These are phyloP conservation scores for Penicillium frequentans DNA, from an alignment of 2,329 filamentous ascomycete genomes.

Conservation along the genomic window DNA sequence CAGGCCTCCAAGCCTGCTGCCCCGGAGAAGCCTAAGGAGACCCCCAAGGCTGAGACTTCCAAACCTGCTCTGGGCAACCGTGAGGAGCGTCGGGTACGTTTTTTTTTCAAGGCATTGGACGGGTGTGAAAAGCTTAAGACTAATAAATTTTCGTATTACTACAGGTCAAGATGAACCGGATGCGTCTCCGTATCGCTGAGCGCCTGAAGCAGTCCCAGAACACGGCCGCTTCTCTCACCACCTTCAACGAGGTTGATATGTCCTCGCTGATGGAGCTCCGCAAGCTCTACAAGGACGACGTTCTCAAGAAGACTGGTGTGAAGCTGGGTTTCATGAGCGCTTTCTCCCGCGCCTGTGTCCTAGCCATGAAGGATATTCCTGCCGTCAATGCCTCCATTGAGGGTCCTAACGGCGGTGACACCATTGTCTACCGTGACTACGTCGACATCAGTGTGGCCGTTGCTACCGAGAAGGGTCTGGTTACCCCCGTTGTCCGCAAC, in stretches of 20 bases:
- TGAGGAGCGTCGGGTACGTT: constrained; percentile 80
- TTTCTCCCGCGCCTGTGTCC: constrained; percentile 83
- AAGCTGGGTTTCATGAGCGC: constrained; percentile 99
- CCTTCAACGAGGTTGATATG: constrained; percentile 99
- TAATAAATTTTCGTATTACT: background rate
- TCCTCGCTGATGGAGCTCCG: constrained; percentile 95
- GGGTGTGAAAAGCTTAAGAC: background rate
- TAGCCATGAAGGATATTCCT: constrained; percentile 94
- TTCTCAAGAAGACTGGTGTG: constrained; percentile 92
- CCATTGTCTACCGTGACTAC: constrained; percentile 97
- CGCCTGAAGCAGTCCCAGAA: constrained; percentile 99
- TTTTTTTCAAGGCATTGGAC: background rate
- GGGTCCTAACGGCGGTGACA: constrained; percentile 90
- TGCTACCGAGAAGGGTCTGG: constrained; percentile 93
- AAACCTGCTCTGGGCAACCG: constrained; percentile 63
- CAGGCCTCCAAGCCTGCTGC: constrained; percentile 36
- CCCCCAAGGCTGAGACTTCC: constrained; percentile 29
- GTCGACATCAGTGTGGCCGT: constrained; percentile 97
- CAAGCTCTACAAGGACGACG: constrained; percentile 94
- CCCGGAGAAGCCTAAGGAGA: constrained; percentile 33
- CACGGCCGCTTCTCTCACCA: constrained; percentile 93
- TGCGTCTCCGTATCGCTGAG: constrained; percentile 96
- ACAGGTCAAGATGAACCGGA: constrained; percentile 99
- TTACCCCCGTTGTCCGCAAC: constrained; percentile 95
- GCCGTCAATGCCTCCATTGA: constrained; percentile 96